Conservation (phyloP, 2,329 filamentous ascomycete species). For the Ascochyta clinopodiicola region DNA sequence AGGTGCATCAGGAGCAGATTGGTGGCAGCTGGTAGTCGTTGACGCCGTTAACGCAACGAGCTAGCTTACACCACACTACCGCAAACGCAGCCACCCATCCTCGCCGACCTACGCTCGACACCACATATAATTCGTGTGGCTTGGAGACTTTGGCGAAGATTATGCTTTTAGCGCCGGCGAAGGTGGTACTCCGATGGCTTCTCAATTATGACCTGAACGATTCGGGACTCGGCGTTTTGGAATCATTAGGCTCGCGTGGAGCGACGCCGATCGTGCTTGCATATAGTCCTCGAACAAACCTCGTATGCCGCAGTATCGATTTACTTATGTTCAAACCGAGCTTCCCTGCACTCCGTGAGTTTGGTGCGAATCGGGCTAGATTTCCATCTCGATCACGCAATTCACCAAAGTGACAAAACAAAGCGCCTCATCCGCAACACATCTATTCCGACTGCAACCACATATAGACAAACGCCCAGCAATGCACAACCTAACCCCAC, state of each 20-base stretch:
- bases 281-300: constrained; percentile 29
- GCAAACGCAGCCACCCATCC: constrained; percentile 3
- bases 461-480: neutral
- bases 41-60: constrained; percentile 5
- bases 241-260: constrained; percentile 28
- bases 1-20: constrained; percentile 98
- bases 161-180: constrained; percentile 28
- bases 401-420: no score
- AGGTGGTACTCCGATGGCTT: constrained; percentile 22
- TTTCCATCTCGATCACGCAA: no score
- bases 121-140: constrained; percentile 8
- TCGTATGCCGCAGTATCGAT: constrained; percentile 24
- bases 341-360: neutral
- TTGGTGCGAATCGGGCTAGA: neutral
- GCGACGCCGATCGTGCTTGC: constrained; percentile 32
- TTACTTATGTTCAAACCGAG: neutral
- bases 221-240: constrained; percentile 40
- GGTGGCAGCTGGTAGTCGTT: constrained; percentile 65
- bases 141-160: constrained; percentile 16
- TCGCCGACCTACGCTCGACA: constrained; percentile 2
- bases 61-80: constrained; percentile 5
- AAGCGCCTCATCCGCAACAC: neutral
- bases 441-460: neutral
- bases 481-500: neutral
- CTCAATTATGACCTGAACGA: constrained; percentile 31